A percentile compares a stretch with the other conserved stretches of the same genome.
phyloP scores from a whole-genome alignment of 176 grass and related monocot species.

The Phoenix roebelenii region DNA sequence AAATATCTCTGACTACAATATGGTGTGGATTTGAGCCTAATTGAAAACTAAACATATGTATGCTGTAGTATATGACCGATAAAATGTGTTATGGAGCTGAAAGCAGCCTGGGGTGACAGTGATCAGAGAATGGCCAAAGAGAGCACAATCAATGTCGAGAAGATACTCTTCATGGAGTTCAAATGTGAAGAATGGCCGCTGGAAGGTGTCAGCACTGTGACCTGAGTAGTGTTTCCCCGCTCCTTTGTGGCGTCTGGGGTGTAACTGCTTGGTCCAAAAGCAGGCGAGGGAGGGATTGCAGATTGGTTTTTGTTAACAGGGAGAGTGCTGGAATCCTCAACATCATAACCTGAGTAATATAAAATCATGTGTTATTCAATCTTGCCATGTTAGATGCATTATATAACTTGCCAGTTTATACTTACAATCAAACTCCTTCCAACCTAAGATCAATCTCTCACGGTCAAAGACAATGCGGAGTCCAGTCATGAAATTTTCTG shows the following conservation, averaged over 20 bases:
- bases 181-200: slow-evolving; percentile 10
- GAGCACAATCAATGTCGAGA: slow-evolving; percentile 15
- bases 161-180: slow-evolving; percentile 8
- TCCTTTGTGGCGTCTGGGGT: slow-evolving; percentile 35
- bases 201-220: slow-evolving; percentile 13
- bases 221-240: slow-evolving; percentile 18
- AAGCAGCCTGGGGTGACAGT: not conserved
- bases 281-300: slow-evolving; percentile 23
- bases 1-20: too few species aligned
- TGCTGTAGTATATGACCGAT: too few species aligned
- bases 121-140: slow-evolving; percentile 30
- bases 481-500: slow-evolving; percentile 91
- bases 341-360: slow-evolving; percentile 30
- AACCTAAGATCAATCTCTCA: slow-evolving; percentile 62
- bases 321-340: slow-evolving; percentile 29
- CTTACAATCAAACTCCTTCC: slow-evolving; percentile 78
- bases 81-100: not conserved
- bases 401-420: not conserved
- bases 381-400: not conserved
- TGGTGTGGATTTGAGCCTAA: too few species aligned
- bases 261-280: slow-evolving; percentile 25
- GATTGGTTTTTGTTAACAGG: slow-evolving; percentile 25
- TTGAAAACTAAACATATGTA: too few species aligned
- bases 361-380: not conserved
- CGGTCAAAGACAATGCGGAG: slow-evolving; percentile 73